Base-by-base conservation (phyloP, 2,329 filamentous ascomycete species). In the Fusarium algeriense region DNA sequence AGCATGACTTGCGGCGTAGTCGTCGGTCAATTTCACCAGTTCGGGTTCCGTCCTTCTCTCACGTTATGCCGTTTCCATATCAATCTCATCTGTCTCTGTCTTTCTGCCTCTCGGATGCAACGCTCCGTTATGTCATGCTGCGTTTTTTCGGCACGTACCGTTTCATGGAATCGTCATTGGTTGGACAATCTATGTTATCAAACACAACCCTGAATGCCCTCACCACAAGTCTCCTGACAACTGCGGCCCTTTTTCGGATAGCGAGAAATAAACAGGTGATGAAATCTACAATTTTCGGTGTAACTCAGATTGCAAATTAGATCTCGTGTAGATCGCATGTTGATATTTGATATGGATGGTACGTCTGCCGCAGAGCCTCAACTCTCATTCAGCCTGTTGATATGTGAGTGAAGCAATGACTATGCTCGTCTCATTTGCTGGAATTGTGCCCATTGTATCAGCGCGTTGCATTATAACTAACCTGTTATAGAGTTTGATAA, bases 211-310 rank as follows among this genome's bases (percentile, higher is more conserved):
- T 67, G 64, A 61, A 67, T 67, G 26, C 48, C 62, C 26, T 67
- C 63, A 55, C 43, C 64, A 67, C 43, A 62, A 62, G 38, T 67
- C 64, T 67, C 64, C 64, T 67, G 64, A 67, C 63, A 67, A 46
- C 48, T 34, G 41, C 63, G 64, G 64, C 64, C 64, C 63, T 67
- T 67, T 55, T 67, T 55, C 38, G 37, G 63, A n/a, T 62, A 45
- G 34, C 50, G 60, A 64, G 30, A 37, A 48, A 48, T 17, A 67
- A 67, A 67, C 63, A 50, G 55, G 46, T 62, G 64, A 62, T 67
- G n/a, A 38, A 67, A 67, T 67, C 55, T 67, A 26, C 19, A n/a
- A n/a, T 52, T 30, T 57, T 66, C 64, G 64, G 63, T 54, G 48
- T 48, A 55, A 62, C 54, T 61, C 28, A 53, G 64, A 67, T 67